phyloP scores from a whole-genome alignment of 768 basidiomycete species.

The Xerocomellus intermedius region DNA sequence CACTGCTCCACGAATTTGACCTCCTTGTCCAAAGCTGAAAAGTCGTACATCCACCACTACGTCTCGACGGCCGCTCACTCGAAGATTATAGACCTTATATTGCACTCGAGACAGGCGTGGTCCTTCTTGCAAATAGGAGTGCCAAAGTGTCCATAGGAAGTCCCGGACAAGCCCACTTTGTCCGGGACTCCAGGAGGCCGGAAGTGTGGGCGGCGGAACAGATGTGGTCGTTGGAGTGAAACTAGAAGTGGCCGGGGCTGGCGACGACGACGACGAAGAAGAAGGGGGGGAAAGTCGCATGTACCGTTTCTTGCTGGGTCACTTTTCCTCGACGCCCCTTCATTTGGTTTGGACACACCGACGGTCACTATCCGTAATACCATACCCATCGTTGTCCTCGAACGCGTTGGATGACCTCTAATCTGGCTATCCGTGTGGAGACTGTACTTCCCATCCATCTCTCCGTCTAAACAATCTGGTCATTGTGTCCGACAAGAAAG shows the following conservation, averaged over 20 bases:
- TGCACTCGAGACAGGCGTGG: constrained; percentile 72
- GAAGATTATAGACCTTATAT: too few relatives aligned
- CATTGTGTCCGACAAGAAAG: constrained; percentile 58
- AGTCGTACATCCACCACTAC: constrained; percentile 67
- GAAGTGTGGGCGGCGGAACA: constrained; percentile 73
- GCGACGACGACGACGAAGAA: too few relatives aligned
- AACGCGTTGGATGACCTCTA: constrained; percentile 70
- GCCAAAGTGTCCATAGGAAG: constrained; percentile 71
- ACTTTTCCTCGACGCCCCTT: too few relatives aligned
- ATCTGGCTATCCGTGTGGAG: constrained; percentile 62
- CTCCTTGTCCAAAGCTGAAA: constrained; percentile 70
- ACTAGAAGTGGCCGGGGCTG: constrained; percentile 64
- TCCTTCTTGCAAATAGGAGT: constrained; percentile 83
- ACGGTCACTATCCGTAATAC: too few relatives aligned
- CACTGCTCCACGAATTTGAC: too few relatives aligned
- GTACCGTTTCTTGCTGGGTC: constrained; percentile 75
- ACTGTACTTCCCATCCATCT: constrained; percentile 58
- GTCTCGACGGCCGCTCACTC: constrained; percentile 84
- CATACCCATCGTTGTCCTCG: constrained; percentile 65
- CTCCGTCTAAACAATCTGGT: constrained; percentile 63
- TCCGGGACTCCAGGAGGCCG: constrained; percentile 73
- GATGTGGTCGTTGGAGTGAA: constrained; percentile 78
- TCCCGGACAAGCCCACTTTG: constrained; percentile 56
- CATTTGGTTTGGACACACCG: constrained; percentile 5
- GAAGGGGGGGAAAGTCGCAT: constrained; percentile 53